These are phyloP conservation scores for Geoglossum glabrum DNA, from an alignment of 495 filamentous ascomycete species.

Conservation along the genomic window DNA sequence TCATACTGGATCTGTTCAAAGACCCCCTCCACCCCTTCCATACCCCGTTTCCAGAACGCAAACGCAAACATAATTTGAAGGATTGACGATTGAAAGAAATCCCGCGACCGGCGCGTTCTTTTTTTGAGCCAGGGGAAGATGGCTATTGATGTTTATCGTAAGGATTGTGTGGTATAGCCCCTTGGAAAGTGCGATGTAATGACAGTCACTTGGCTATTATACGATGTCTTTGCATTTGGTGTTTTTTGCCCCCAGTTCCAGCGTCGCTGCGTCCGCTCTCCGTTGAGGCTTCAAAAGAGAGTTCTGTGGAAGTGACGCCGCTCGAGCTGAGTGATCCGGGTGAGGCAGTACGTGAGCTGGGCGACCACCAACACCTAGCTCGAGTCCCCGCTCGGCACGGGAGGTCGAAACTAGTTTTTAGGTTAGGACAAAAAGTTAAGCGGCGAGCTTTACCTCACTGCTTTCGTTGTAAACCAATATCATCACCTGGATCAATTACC, in stretches of 20 bases:
- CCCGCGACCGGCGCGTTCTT: not conserved
- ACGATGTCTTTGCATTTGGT: not conserved
- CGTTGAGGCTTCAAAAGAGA: too few species aligned
- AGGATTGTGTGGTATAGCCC: not conserved
- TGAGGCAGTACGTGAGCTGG: too few species aligned
- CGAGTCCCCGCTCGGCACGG: too few species aligned
- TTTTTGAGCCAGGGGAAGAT: not conserved
- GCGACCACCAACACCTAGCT: too few species aligned
- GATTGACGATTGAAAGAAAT: not conserved
- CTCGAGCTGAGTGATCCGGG: too few species aligned
- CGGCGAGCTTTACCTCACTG: too few species aligned
- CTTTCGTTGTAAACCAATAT: too few species aligned
- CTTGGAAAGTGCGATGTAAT: not conserved
- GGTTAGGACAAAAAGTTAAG: too few species aligned
- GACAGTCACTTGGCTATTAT: not conserved
- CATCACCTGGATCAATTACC: not conserved
- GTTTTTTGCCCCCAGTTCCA: not conserved
- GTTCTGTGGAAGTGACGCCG: too few species aligned
- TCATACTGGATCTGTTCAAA: not conserved
- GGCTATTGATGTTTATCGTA: not conserved
- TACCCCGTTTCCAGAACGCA: not conserved
- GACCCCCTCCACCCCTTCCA: not conserved
- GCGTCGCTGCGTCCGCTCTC: too few species aligned
- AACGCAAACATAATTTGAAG: not conserved
- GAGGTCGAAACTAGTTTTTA: too few species aligned